These are phyloP conservation scores for Exserohilum rostratum DNA, from an alignment of 2,329 filamentous ascomycete genomes.

Conservation along the genomic window DNA sequence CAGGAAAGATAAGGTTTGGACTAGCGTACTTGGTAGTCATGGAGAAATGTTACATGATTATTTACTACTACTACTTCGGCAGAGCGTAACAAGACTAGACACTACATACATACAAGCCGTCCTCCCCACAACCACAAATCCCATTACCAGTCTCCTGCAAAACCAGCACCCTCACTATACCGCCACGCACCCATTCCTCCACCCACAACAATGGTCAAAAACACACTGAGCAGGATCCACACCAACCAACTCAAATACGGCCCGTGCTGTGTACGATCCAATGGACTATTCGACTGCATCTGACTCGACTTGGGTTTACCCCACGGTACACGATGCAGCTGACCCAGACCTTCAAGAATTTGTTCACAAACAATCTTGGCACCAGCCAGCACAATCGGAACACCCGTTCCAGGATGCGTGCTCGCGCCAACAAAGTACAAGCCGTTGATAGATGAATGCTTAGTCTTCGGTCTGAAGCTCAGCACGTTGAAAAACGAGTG, in stretches of 20 bases:
- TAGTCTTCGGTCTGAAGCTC: slow-evolving; percentile 67
- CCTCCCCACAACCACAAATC: neutral
- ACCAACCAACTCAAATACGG: slow-evolving; percentile 24
- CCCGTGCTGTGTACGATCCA: slow-evolving; percentile 27
- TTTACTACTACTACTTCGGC: too few relatives aligned
- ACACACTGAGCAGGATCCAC: slow-evolving; percentile 18
- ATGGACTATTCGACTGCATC: slow-evolving; percentile 1
- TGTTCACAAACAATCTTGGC: slow-evolving; percentile 66
- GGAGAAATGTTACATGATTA: too few relatives aligned
- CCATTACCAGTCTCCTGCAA: slow-evolving; percentile 5
- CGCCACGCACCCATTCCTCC: neutral
- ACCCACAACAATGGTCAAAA: slow-evolving; percentile 6
- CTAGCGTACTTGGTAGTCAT: too few relatives aligned
- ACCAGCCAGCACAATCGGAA: slow-evolving; percentile 74
- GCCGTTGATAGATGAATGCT: slow-evolving; percentile 56
- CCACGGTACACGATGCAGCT: slow-evolving; percentile 50
- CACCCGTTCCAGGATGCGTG: slow-evolving; percentile 77
- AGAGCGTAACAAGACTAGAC: too few relatives aligned
- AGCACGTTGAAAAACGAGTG: slow-evolving; percentile 78
- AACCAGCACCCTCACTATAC: neutral
- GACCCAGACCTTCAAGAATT: slow-evolving; percentile 51
- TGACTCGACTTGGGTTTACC: slow-evolving; percentile 5
- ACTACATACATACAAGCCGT: too few relatives aligned
- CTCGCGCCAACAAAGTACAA: slow-evolving; percentile 77
- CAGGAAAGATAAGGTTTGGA: too few relatives aligned